Base-by-base conservation (phyloP, 192 early-diverging fungal genomes). In the Radiomyces spectabilis region DNA sequence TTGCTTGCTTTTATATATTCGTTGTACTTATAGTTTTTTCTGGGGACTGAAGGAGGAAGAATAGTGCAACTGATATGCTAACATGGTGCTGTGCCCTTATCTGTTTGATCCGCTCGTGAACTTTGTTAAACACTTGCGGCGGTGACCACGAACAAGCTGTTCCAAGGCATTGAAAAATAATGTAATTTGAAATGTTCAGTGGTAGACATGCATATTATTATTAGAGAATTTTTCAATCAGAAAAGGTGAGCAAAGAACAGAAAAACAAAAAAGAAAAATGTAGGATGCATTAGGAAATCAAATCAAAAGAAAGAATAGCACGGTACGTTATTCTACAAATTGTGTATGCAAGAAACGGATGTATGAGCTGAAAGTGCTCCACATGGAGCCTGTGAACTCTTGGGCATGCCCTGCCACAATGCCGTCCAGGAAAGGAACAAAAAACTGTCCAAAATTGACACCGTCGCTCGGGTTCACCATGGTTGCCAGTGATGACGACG, bases 361-460 rank as follows among this genome's bases (percentile, higher is more conserved):
- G 38, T 63, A 63, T 31, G 27, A 19, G 37, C 51, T 54, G 31
- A 63, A 63, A 21, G 61, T 63, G 38, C 61, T 63, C 34, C 61
- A 44, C 5, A 44, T 42, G 34, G 53, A 55, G 21, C 52, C 43
- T 18, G 53, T 55, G 42, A 55, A 63, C 27, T 42, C n/a, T 26
- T 32, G 41, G 1, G 41, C 61, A 18, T 44, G 51, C 16, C 42
- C 32, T 16, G 61, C 61, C n/a, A 63, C 47, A 32, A 55, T 16
- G 1, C 53, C 61, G 31, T 63, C 61, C 1, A 63, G 41, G 41
- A 63, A 63, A 16, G 61, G 53, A 13, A 63, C 27, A 22, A 63
- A 35, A 43, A 56, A 63, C 24, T 37, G 16, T 18, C 53, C 61
- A 30, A 49, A 32, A 34, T 42, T 55, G 13, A 46, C n/a, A 3